A percentile compares a stretch with the other conserved stretches of the same genome.
phyloP scores from a whole-genome alignment of 768 basidiomycete species.

The Phylloporus sp. region DNA sequence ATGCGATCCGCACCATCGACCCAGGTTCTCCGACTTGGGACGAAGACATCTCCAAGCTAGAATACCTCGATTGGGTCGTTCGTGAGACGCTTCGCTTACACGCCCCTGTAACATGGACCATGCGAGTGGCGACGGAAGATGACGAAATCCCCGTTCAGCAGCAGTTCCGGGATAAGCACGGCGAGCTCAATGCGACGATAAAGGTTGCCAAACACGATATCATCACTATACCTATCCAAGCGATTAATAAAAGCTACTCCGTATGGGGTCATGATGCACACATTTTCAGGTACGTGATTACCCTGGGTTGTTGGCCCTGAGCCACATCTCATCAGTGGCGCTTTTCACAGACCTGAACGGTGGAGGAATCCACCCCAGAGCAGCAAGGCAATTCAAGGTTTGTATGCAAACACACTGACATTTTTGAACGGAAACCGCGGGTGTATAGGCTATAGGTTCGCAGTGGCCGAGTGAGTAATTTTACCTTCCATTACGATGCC shows the following conservation, averaged over 20 bases:
- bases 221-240: conserved; percentile 56
- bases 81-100: conserved; percentile 55
- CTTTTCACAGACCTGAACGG: conserved; percentile 45
- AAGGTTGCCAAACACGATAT: conserved; percentile 47
- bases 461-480: conserved; percentile 51
- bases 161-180: conserved; percentile 33
- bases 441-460: conserved; percentile 62
- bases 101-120: conserved; percentile 55
- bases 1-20: conserved; percentile 36
- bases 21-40: conserved; percentile 15
- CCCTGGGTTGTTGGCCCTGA: conserved; percentile 23
- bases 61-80: conserved; percentile 60
- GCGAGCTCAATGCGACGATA: conserved; percentile 32
- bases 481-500: conserved; percentile 6
- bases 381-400: conserved; percentile 42
- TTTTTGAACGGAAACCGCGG: conserved; percentile 59
- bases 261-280: conserved; percentile 69
- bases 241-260: conserved; percentile 50
- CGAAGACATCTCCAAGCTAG: conserved; percentile 37
- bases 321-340: conserved; percentile 19
- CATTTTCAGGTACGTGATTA: conserved; percentile 46
- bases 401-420: conserved; percentile 52
- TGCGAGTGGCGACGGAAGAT: conserved; percentile 46
- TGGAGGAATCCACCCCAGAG: conserved; percentile 42
- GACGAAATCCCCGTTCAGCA: conserved; percentile 50